Evolutionary conservation across 257 asterid species (phyloP).

Genomic region (Fraxinus americana): DNA sequence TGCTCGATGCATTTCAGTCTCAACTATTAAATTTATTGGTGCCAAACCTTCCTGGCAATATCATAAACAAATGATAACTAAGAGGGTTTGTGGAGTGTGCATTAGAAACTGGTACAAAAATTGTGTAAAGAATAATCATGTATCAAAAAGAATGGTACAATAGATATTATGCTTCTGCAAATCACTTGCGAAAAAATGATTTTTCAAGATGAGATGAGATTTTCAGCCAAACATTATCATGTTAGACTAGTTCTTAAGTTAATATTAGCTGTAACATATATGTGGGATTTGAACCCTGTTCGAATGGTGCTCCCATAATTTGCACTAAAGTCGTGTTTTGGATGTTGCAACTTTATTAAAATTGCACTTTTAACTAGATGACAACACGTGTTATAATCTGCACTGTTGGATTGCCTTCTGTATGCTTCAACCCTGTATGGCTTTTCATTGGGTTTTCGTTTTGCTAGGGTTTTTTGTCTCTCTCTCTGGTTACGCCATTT

Average conservation of each 20-base stretch:
- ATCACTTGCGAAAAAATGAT: background rate
- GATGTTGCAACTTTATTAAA: too few species aligned
- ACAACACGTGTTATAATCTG: too few species aligned
- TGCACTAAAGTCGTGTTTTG: too few species aligned
- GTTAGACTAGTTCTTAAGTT: background rate
- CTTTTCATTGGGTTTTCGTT: too few species aligned
- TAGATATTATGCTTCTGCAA: background rate
- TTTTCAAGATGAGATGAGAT: background rate
- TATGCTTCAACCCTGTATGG: too few species aligned
- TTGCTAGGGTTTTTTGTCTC: too few species aligned
- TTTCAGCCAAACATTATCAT: background rate
- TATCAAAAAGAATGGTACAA: background rate
- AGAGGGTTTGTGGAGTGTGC: background rate
- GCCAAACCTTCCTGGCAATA: constrained; percentile 90
- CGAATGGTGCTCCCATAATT: too few species aligned
- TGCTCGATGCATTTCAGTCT: constrained; percentile 95
- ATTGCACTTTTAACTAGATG: too few species aligned
- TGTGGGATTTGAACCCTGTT: too few species aligned
- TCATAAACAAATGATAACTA: background rate
- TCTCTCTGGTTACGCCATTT: too few species aligned
- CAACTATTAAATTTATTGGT: constrained; percentile 88
- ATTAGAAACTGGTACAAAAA: background rate
- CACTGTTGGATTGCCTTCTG: too few species aligned
- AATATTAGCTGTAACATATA: background rate
- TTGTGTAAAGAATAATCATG: background rate